Evolutionary conservation across 2,329 filamentous ascomycete species (phyloP).

Genomic region (Mariannaea sp.): DNA sequence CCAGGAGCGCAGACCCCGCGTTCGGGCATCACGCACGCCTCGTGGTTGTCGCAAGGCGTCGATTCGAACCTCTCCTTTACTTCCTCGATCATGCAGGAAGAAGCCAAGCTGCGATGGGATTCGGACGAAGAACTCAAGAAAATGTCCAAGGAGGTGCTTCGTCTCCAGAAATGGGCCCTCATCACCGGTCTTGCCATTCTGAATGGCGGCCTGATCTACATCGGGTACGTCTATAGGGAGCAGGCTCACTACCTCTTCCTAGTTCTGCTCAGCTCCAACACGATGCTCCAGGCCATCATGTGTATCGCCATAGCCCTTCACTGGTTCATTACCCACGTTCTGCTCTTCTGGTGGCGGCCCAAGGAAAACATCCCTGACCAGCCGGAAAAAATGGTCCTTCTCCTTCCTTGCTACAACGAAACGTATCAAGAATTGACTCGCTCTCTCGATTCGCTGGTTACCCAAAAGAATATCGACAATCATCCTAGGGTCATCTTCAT

Average conservation of each 20-base stretch:
- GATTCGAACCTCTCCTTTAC: conserved; percentile 44
- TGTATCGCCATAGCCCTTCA: conserved; percentile 45
- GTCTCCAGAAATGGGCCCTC: conserved; percentile 47
- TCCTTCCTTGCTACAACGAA: conserved; percentile 57
- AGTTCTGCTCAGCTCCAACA: conserved; percentile 52
- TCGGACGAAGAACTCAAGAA: conserved; percentile 46
- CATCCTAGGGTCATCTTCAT: conserved; percentile 53
- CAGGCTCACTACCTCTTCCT: conserved; percentile 52
- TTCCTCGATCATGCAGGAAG: conserved; percentile 45
- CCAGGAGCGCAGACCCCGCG: conserved; percentile 41
- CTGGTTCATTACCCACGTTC: conserved; percentile 38
- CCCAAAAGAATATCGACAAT: conserved; percentile 48
- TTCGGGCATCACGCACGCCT: conserved; percentile 39
- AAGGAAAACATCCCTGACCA: conserved; percentile 44
- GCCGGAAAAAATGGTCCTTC: conserved; percentile 50
- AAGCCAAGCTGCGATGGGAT: conserved; percentile 48
- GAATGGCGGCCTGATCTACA: conserved; percentile 45
- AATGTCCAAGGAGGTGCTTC: conserved; percentile 45
- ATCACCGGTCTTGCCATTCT: conserved; percentile 43
- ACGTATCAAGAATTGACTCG: conserved; percentile 49
- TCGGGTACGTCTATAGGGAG: conserved; percentile 43
- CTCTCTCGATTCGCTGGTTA: conserved; percentile 52
- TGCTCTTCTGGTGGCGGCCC: conserved; percentile 39
- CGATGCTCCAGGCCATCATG: conserved; percentile 49
- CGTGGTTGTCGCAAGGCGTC: conserved; percentile 41